A percentile compares a stretch with the other conserved stretches of the same genome.
Evolutionary conservation across 2,329 filamentous ascomycete species (phyloP).

Genomic region (Sarocladium brachiariae): DNA sequence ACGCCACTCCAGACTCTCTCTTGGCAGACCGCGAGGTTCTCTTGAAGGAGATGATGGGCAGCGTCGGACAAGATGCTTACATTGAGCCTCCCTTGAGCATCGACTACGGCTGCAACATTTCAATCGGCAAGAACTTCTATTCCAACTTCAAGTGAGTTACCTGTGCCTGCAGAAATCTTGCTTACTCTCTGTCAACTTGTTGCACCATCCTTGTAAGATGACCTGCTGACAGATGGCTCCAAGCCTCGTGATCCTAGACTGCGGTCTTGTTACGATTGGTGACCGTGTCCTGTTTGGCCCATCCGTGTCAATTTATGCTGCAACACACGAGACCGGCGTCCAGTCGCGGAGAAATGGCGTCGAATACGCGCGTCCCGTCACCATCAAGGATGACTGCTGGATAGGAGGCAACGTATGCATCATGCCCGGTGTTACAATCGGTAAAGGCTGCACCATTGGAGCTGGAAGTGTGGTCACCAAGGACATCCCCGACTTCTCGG

Average conservation of each 20-base stretch:
- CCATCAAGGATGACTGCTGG: slow-evolving; percentile 49
- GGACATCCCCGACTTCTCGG: slow-evolving; percentile 39
- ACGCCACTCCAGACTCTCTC: slow-evolving; percentile 34
- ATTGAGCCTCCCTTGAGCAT: slow-evolving; percentile 53
- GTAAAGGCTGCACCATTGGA: slow-evolving; percentile 43
- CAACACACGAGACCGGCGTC: slow-evolving; percentile 63
- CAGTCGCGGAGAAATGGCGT: slow-evolving; percentile 38
- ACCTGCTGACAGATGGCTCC: not conserved
- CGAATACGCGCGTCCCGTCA: slow-evolving; percentile 39
- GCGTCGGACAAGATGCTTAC: slow-evolving; percentile 41
- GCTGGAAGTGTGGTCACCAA: slow-evolving; percentile 44
- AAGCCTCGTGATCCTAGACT: slow-evolving; percentile 61
- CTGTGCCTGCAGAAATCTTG: not conserved
- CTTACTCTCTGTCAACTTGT: not conserved
- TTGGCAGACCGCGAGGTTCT: slow-evolving; percentile 30
- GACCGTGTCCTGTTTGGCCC: slow-evolving; percentile 66
- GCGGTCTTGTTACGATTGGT: slow-evolving; percentile 63
- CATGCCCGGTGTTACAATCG: slow-evolving; percentile 46
- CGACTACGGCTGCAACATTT: slow-evolving; percentile 57
- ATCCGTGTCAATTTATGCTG: slow-evolving; percentile 63
- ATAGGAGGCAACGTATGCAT: slow-evolving; percentile 44
- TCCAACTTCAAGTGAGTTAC: slow-evolving; percentile 37
- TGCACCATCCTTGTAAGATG: not conserved
- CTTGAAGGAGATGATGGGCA: slow-evolving; percentile 42
- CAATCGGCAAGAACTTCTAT: slow-evolving; percentile 50